Base-by-base conservation (phyloP, 2,329 filamentous ascomycete species). In the Aspergillus calidoustus region DNA sequence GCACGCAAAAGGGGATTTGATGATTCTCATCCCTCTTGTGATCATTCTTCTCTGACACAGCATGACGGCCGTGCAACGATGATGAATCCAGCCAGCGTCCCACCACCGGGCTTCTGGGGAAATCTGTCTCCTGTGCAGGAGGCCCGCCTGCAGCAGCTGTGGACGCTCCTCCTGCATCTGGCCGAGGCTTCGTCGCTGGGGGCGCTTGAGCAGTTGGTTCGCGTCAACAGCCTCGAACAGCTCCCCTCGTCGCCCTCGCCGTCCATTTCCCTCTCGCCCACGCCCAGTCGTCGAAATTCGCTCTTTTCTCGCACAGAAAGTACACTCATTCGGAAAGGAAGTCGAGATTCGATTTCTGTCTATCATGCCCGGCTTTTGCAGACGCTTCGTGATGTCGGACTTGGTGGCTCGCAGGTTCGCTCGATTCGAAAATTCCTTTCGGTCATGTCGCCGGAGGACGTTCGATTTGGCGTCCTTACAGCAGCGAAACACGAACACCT, bases 401-500 rank as follows among this genome's bases (percentile, higher is more conserved):
- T 65, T n/a, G 50, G 41, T n/a, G 13, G 50, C 3, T 53, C 60
- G 4, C 54, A 94, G 76, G 89, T 85, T 41, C 93, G 92, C 75
- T 87, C 91, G 47, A 96, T 91, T 76, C 86, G 90, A 66, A 87
- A 92, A 25, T 91, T 91, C 0, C 77, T 98, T 7, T 88, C 90
- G 51, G 90, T 83, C 61, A 85, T 89, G 70, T 84, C 87, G 0
- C 91, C 93, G 0, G 91, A 94, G 71, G 83, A 89, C 41, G 86
- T 98, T 67, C 87, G 92, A 56, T 82, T 84, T 30, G 89, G 92
- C 0, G 90, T 97, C 71, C 96, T 94, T 91, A 84, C 82, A 63
- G 96, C 96, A 91, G 86, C 93, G 62, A 98, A 97, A 81, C 90
- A 94, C 71, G 93, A 97, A 71, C 87, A 97, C 73, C 94, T 94